Conservation (phyloP, 1,284 basidiomycete genomes). For the Ustilago trichophora region DNA sequence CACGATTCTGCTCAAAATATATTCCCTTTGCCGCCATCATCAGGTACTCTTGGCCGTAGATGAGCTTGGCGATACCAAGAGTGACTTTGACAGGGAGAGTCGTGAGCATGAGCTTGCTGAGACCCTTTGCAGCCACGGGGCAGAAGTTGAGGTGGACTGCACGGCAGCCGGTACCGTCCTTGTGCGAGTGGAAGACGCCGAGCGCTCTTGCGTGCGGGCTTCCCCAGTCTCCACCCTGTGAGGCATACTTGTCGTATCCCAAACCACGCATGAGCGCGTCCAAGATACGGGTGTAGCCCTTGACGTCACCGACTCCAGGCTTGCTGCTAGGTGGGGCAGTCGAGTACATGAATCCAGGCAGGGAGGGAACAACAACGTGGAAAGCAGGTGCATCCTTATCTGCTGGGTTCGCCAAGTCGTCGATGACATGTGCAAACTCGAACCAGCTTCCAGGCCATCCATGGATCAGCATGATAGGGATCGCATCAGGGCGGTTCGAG, state of each 20-base stretch:
- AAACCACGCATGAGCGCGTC: constrained; percentile 57
- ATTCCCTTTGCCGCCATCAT: constrained; percentile 32
- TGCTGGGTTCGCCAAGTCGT: constrained; percentile 36
- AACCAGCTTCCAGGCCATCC: constrained; percentile 60
- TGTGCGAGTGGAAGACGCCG: constrained; percentile 36
- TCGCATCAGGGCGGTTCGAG: constrained; percentile 44
- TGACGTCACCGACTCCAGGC: constrained; percentile 35
- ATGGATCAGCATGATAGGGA: constrained; percentile 60
- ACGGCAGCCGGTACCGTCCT: constrained; percentile 49
- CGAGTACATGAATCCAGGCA: constrained; percentile 57
- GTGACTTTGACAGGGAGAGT: constrained; percentile 31
- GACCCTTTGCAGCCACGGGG: constrained; percentile 40
- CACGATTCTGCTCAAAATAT: constrained; percentile 35
- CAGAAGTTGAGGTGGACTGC: constrained; percentile 61
- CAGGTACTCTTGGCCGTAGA: constrained; percentile 40
- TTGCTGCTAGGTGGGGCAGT: constrained; percentile 40
- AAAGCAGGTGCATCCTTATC: constrained; percentile 48
- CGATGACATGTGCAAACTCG: constrained; percentile 46
- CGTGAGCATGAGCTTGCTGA: constrained; percentile 42
- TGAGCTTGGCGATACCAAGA: constrained; percentile 31
- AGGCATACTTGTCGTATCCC: constrained; percentile 48
- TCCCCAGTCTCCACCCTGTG: constrained; percentile 61
- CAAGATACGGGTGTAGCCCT: constrained; percentile 49
- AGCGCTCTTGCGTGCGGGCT: constrained; percentile 45
- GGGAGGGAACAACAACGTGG: constrained; percentile 59